A percentile compares a stretch with the other conserved stretches of the same genome.
phyloP scores from a whole-genome alignment of 352 stramenopile genomes.

The Globisporangium paroecandrum region DNA sequence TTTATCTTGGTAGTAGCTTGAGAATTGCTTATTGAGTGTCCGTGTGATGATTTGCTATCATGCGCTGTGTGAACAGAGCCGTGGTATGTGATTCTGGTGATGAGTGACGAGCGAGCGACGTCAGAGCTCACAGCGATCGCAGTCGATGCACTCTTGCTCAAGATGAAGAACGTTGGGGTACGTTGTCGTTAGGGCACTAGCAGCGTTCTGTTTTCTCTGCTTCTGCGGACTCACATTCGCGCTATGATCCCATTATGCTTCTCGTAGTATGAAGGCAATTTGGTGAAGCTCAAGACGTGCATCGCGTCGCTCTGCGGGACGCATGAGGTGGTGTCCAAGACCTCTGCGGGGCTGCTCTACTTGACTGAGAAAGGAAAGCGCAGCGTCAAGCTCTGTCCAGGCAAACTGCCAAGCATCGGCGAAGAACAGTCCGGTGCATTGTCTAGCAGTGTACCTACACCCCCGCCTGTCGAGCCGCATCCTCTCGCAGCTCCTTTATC shows the following conservation, averaged over 20 bases:
- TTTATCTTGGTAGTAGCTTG: neutral
- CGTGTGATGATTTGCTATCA: neutral
- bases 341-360: slow-evolving; percentile 38
- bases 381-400: slow-evolving; percentile 50
- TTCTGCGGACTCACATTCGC: neutral
- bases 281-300: slow-evolving; percentile 51
- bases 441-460: neutral
- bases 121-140: slow-evolving; percentile 34
- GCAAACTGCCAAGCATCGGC: slow-evolving; percentile 10
- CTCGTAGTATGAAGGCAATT: slow-evolving; percentile 51
- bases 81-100: slow-evolving; percentile 66
- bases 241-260: neutral
- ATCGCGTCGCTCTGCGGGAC: slow-evolving; percentile 51
- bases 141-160: slow-evolving; percentile 35
- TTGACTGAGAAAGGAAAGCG: slow-evolving; percentile 52
- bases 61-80: slow-evolving; percentile 40
- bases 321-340: slow-evolving; percentile 52
- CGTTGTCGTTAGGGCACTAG: neutral
- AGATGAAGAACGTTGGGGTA: slow-evolving; percentile 53
- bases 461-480: neutral
- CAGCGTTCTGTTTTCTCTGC: neutral
- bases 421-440: neutral
- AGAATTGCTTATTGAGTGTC: neutral
- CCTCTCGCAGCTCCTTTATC: neutral
- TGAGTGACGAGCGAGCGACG: slow-evolving; percentile 39